Evolutionary conservation across 2,329 filamentous ascomycete species (phyloP), one percentile per base, ranked within the genome.

Genomic region (Talaromyces sp.): DNA sequence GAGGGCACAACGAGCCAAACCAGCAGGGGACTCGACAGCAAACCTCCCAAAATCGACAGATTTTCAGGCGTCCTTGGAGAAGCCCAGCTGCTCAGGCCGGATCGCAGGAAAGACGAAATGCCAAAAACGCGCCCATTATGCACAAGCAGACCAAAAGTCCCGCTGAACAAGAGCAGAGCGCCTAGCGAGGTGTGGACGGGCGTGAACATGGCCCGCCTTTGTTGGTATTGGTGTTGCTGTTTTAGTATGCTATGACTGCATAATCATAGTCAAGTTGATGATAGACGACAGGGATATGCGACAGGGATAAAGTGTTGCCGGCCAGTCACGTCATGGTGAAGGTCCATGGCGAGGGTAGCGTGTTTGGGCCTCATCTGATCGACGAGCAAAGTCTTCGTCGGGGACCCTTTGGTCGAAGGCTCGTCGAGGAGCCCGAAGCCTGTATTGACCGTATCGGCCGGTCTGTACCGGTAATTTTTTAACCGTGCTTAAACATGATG

Each of bases 121-220:
- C 81, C 81, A 60, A 84, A 75, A 4, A 83, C 71, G 2, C 72
- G 70, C n/a, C 81, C 81, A 73, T 81, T 83, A 54, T 82, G 78
- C 55, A 79, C 69, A 17, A 84, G 77, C 0, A 83, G 73, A 21
- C 77, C 75, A 21, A 78, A 79, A 0, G 81, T 81, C 51, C 79
- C 76, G 66, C 82, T 79, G 60, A 80, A 80, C 55, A 84, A 73
- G 58, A 84, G 69, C 13, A 83, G 56, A 2, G 81, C 80, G 19
- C 81, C 81, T 11, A 83, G 66, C 6, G 77, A 75, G 14, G 81
- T 82, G 64, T 83, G 77, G 27, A 83, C 58, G 0, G 81, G 81
- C 0, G 81, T 83, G 64, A 84, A 83, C 81, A 84, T 83, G 51
- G 26, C 9, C 17, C 13, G 31, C 13, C 31, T 9, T 32, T 11